Percentiles rank a stretch among this genome's conserved stretches.
These are phyloP conservation scores for Suillus subluteus DNA, from an alignment of 768 basidiomycete species.

Conservation along the genomic window DNA sequence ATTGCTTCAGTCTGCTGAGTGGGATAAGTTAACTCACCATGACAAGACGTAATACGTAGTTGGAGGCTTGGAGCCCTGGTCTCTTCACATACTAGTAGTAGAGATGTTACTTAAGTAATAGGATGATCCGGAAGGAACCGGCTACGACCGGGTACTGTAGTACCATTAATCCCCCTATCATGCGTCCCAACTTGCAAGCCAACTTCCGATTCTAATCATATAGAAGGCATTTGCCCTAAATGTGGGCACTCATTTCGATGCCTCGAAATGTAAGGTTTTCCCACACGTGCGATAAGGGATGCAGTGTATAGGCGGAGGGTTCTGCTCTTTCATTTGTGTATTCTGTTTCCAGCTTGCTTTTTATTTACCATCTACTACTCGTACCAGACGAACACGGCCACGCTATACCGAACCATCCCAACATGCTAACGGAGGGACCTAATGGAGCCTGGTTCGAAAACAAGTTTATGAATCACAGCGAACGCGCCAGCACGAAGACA, in stretches of 20 bases:
- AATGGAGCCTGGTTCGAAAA: no score
- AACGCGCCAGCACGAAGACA: not conserved
- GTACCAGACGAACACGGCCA: not conserved
- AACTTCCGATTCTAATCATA: not conserved
- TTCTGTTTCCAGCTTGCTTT: not conserved
- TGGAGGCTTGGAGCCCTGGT: no score
- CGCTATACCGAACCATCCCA: not conserved
- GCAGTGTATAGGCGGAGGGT: not conserved
- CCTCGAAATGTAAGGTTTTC: not conserved
- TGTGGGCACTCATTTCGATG: not conserved
- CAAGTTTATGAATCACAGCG: no score
- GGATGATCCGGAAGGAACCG: not conserved
- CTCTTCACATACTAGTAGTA: no score
- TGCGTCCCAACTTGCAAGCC: not conserved
- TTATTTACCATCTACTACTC: not conserved
- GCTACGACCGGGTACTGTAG: not conserved
- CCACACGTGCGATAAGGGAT: not conserved
- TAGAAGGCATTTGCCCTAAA: not conserved
- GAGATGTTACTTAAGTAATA: not conserved
- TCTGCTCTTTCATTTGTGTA: not conserved
- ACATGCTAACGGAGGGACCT: no score
- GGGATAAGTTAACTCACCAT: slow-evolving; percentile 36
- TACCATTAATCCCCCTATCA: not conserved
- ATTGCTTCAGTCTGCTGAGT: not conserved
- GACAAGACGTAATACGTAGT: slow-evolving; percentile 5